phyloP scores from a whole-genome alignment of 208 protist species.

The Trichomonas vaginalis region DNA sequence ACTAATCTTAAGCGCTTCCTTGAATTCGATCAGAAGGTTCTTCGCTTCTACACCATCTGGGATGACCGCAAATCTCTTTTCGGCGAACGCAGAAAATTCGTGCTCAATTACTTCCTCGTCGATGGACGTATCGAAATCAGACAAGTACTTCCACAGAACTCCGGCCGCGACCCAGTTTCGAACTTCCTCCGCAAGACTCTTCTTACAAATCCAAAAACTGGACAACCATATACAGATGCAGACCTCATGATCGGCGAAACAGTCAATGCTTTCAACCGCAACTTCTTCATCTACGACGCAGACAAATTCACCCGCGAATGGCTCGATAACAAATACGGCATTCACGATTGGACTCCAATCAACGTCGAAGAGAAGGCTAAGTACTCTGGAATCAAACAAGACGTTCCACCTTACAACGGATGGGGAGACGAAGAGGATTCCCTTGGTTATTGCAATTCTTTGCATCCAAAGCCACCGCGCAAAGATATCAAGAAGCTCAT shows the following conservation, averaged over 20 bases:
- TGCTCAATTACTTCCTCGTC: constrained; percentile 75
- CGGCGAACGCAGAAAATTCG: constrained; percentile 60
- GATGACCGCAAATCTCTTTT: constrained; percentile 57
- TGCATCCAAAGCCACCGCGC: neutral
- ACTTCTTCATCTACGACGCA: constrained; percentile 73
- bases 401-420: constrained; percentile 2
- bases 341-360: neutral
- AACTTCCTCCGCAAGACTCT: constrained; percentile 60
- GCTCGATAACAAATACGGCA: constrained; percentile 35
- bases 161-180: constrained; percentile 69
- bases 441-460: neutral
- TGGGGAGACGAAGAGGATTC: constrained; percentile 12
- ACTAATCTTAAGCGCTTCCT: constrained; percentile 43
- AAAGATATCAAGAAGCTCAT: neutral
- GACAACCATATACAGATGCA: neutral
- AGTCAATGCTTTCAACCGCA: constrained; percentile 57
- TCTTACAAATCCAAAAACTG: constrained; percentile 48
- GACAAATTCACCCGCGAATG: constrained; percentile 71
- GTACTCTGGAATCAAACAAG: neutral
- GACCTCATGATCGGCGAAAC: constrained; percentile 47
- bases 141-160: constrained; percentile 59
- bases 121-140: constrained; percentile 73
- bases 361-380: neutral
- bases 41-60: constrained; percentile 81
- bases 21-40: constrained; percentile 60